Evolutionary conservation across 2,329 filamentous ascomycete genomes (phyloP), one percentile per base, ranked within the genome.

Genomic region (Xylariaceae sp.): DNA sequence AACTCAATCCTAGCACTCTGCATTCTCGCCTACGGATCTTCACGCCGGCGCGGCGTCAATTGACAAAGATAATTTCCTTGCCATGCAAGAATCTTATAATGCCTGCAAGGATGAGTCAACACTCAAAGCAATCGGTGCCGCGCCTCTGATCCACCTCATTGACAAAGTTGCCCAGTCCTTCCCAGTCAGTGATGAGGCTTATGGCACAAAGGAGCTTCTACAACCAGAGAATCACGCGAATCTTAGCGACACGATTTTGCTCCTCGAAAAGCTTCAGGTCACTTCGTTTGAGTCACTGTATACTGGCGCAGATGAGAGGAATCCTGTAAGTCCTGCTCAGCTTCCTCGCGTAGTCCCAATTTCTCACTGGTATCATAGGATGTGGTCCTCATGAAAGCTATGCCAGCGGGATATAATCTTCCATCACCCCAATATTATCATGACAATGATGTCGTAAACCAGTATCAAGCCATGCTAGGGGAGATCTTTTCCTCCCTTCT

Each of bases 51-150:
- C 71, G 12, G 72, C 74, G 41, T 75, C 73, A 2, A 71, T 73
- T 1, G 82, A 86, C 53, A 74, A 81, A 62, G 68, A 78, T 29
- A 89, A 87, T 64, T 88, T 88, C 63, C 70, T 80, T 56, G 85
- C 86, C 67, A 71, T 89, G 64, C 80, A 86, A 66, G 70, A 76
- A 43, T 80, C 78, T 0, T 89, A 88, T 62, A 71, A 81, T 56
- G 79, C 85, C 32, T 90, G 87, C 64, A 78, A 87, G 67, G 76
- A 89, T 61, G 79, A 85, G 64, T 73, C 78, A 7, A 69, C 72
- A 9, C 78, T 87, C 47, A 77, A 79, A 58, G 68, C 77, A 41
- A 65, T 75, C 10, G 86, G 84, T 2, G 71, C 78, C 5, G 67
- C 74, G 54, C 85, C 85, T 2, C 67, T 90, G 39, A 66, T 76